Percentiles rank a stretch among this genome's conserved stretches.
phyloP scores from a whole-genome alignment of 2,329 filamentous ascomycete species.

The Colletotrichum tanaceti region DNA sequence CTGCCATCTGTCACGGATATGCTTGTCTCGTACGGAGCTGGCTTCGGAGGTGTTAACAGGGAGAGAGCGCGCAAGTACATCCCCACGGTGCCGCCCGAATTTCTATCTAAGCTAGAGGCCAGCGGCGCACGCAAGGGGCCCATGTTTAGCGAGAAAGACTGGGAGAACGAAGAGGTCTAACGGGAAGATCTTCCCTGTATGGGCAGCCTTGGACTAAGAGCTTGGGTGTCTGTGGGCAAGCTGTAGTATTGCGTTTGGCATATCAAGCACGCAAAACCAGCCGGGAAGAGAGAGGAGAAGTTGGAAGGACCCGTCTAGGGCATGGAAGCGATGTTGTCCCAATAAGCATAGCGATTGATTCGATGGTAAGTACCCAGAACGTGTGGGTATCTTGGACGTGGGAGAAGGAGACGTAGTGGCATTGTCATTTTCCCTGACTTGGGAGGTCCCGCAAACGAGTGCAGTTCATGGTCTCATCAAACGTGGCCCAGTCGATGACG shows the following conservation, averaged over 20 bases:
- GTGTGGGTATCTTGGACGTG: neutral
- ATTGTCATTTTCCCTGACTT: neutral
- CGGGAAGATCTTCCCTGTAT: neutral
- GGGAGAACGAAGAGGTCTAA: conserved; percentile 73
- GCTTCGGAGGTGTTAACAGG: conserved; percentile 90
- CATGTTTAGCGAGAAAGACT: conserved; percentile 73
- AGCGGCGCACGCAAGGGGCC: conserved; percentile 62
- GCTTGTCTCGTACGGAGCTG: conserved; percentile 93
- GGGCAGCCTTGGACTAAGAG: neutral
- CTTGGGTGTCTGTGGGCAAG: neutral
- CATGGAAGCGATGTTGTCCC: conserved; percentile 19
- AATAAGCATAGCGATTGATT: conserved; percentile 38
- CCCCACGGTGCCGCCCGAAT: conserved; percentile 93
- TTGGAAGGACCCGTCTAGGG: neutral
- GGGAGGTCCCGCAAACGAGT: neutral
- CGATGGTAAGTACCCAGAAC: neutral
- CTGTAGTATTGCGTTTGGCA: neutral
- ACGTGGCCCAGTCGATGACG: neutral
- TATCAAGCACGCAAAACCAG: neutral
- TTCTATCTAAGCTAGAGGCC: conserved; percentile 85
- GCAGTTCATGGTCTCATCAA: neutral
- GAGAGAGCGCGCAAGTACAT: conserved; percentile 96
- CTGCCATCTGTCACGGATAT: conserved; percentile 97
- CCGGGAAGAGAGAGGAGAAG: neutral
- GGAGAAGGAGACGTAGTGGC: neutral